Base-by-base conservation (phyloP, 2,329 filamentous ascomycete genomes). In the Sclerotinia sclerotiorum region DNA sequence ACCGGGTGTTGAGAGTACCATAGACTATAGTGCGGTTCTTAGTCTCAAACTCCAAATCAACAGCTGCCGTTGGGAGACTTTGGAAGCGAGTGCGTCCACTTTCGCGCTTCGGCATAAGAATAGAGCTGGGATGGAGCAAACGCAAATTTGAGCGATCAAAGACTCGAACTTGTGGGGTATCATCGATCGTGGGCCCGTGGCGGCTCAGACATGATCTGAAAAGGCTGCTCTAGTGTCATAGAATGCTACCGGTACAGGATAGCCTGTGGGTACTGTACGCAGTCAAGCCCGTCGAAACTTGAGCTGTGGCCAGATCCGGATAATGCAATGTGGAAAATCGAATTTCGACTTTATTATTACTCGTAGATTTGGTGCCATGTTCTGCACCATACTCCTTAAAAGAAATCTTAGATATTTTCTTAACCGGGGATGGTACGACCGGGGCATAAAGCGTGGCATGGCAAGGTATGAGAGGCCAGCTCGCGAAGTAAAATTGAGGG, bases 131-230 rank as follows among this genome's bases (percentile, higher is more conserved):
- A 56, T 46, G 58, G 27, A 51, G 32, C n/a, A 21, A 61, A 49
- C 2, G 11, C 19, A 48, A 48, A 48, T 32, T 55, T 32, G 17
- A 56, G 54, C 54, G 54, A 56, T 56, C 58, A 62, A 46, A 51
- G 32, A 70, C 48, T 68, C 51, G 49, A 73, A 73, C 69, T 69
- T 74, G 72, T 74, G 73, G 73, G 72, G 72, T 74, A 74, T 69
- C 60, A 64, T 8, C 57, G 67, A 52, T 39, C 57, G 57, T 65
- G 49, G 56, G 27, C 39, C 65, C 35, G 35, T 52, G 51, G 39
- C 35, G 44, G 29, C 46, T 61, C 27, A 48, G 60, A 65, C n/a
- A 52, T 60, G 48, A 55, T 68, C 51, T 61, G 56, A 29, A 55
- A 49, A 32, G 7, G 21, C 39, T 42, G 39, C 13, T 11, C 39